Evolutionary conservation across 805 yeast genomes (phyloP), one percentile per base, ranked within the genome.

Genomic region (Zygoascus tannicola): DNA sequence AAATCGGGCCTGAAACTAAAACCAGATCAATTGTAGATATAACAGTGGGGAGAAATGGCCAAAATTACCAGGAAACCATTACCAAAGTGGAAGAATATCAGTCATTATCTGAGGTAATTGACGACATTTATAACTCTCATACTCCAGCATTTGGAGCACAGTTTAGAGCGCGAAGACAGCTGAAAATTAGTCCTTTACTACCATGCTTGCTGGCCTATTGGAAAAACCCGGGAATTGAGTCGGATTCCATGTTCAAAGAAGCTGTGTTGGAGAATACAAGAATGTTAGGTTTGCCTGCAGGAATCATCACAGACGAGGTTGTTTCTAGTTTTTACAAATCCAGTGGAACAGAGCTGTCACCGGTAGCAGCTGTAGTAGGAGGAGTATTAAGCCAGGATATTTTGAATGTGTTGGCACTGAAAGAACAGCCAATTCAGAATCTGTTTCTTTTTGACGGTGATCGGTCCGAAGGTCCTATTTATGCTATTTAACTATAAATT

Each of bases 321-420:
- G 41, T 50, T 10, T 21, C 43, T 3, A 40, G 51, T 19, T 61
- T 63, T 70, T 5, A 67, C 56, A 49, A 62, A 8, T 44, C 52
- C 20, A 23, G 56, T 15, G 63, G 65, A 22, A 58, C 85, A 2
- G 94, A 87, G 56, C 75, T 83, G 51, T 73, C 86, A 8, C 95
- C 97, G 1, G 80, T 80, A 0, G 78, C 92, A 3, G 94, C 97
- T 0, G 75, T 92, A 1, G 53, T 90, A 4, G 98, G 97, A 4
- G 98, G 97, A 1, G 73, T 85, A 1, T 63, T 90, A 20, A 83
- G 94, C 2, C 98, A 92, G 63, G 96, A 88, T 59, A 81, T 86
- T 12, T 82, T 92, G 38, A 92, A 92, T 64, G 77, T 73, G 44
- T 62, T 90, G 42, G 81, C 92, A 35, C 75, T 75, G 52, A 76